Evolutionary conservation across 2,329 filamentous ascomycete species (phyloP).

Genomic region (Mollisia scopiformis): DNA sequence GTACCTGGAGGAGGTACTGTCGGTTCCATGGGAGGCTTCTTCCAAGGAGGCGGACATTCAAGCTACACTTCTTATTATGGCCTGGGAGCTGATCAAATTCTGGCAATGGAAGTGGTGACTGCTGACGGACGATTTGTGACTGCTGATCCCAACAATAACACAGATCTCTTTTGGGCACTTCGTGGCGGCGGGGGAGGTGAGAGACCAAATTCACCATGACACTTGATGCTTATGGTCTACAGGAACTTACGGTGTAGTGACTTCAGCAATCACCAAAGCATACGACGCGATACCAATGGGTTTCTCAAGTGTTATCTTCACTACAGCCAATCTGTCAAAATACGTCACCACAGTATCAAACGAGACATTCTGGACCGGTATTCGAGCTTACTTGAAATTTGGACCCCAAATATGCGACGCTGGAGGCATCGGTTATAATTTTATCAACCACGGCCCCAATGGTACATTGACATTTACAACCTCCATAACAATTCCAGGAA

Average conservation of each 20-base stretch:
- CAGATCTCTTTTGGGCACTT: slow-evolving; percentile 21
- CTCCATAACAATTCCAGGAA: slow-evolving; percentile 36
- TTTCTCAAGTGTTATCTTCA: slow-evolving; percentile 39
- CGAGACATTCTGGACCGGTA: slow-evolving; percentile 49
- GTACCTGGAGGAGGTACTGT: slow-evolving; percentile 13
- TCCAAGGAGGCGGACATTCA: slow-evolving; percentile 21
- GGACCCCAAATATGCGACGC: slow-evolving; percentile 40
- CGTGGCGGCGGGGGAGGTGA: slow-evolving; percentile 30
- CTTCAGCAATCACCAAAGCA: slow-evolving; percentile 55
- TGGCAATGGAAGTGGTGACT: slow-evolving; percentile 19
- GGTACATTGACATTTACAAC: slow-evolving; percentile 33
- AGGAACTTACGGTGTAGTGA: slow-evolving; percentile 35
- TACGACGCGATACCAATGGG: slow-evolving; percentile 43
- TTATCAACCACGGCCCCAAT: slow-evolving; percentile 3
- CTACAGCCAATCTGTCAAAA: slow-evolving; percentile 31
- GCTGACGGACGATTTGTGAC: slow-evolving; percentile 18
- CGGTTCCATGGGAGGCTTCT: slow-evolving; percentile 22
- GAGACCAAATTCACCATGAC: not conserved
- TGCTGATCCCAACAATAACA: slow-evolving; percentile 33
- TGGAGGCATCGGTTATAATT: slow-evolving; percentile 29
- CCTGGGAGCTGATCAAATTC: slow-evolving; percentile 21
- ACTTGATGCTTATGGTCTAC: not conserved
- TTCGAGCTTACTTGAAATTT: slow-evolving; percentile 52
- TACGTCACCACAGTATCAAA: not conserved
- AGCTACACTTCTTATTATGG: slow-evolving; percentile 14